Conservation (phyloP, 768 basidiomycete species). For the Boletus vermiculosoides region DNA sequence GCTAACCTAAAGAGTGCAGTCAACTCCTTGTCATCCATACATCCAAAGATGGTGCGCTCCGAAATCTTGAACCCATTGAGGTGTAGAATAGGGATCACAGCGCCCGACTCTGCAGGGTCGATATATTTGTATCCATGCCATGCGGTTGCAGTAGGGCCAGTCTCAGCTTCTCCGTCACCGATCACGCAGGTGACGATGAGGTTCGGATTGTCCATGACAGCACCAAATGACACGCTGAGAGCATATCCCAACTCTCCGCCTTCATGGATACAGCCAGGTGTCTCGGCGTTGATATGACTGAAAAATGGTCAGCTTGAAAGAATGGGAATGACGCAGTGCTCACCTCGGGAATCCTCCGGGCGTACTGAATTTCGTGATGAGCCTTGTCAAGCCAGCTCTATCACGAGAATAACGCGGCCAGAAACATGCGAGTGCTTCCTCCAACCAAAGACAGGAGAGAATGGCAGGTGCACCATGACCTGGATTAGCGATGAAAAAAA, state of each 20-base stretch:
- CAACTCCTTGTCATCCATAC: conserved; percentile 88
- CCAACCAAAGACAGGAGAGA: conserved; percentile 83
- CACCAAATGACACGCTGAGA: conserved; percentile 80
- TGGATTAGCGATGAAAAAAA: conserved; percentile 1
- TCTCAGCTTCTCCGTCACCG: conserved; percentile 89
- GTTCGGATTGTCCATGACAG: conserved; percentile 89
- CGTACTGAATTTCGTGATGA: conserved; percentile 72
- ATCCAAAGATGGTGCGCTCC: conserved; percentile 84
- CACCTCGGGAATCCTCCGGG: conserved; percentile 84
- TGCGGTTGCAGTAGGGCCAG: conserved; percentile 73
- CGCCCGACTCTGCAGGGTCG: conserved; percentile 86
- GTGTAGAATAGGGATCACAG: conserved; percentile 88
- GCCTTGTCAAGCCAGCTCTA: conserved; percentile 56
- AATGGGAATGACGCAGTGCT: conserved; percentile 7
- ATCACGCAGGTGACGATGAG: conserved; percentile 77
- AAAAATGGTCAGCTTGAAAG: background rate
- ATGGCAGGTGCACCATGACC: conserved; percentile 88
- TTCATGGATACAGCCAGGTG: conserved; percentile 89
- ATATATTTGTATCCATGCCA: conserved; percentile 91
- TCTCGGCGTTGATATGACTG: conserved; percentile 78
- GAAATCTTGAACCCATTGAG: conserved; percentile 90
- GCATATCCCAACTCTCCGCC: conserved; percentile 91
- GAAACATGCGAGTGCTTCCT: conserved; percentile 65
- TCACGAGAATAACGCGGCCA: conserved; percentile 58
- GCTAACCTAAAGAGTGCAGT: conserved; percentile 65